Base-by-base conservation (phyloP, 257 asterid genomes). In the Solanum acaule region DNA sequence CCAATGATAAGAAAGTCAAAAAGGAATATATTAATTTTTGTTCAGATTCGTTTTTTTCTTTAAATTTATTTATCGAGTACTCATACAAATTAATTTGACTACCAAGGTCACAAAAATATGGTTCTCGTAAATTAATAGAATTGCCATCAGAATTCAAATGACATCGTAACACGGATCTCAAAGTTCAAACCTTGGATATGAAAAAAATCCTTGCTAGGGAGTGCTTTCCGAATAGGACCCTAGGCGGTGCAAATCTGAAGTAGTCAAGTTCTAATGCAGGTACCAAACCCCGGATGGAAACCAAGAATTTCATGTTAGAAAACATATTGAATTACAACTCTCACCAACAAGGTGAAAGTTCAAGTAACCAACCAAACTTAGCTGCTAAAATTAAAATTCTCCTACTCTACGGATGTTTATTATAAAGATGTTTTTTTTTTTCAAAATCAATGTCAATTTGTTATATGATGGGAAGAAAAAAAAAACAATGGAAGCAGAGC, bases 91-190 rank as follows among this genome's bases (percentile, higher is more conserved):
- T 65, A 25, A 65, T 25, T 25, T 11, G 72, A 65, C 72, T 27
- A 65, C 34, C 9, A 65, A 65, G 33, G 72, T 65, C 18, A 25
- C 34, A 65, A 11, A n/a, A 65, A 2, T 25, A 5, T 65, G 72
- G 18, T 25, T 65, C 33, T 25, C 3, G 72, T 65, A 2, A 65
- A 14, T 65, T 65, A n/a, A 11, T 65, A n/a, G 31, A n/a, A 65
- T 65, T 25, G 18, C 34, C 72, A 65, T 11, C 2, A 65, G 0
- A 0, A 65, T 4, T n/a, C 73, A 25, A 29, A 25, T 11, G 8
- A 25, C 8, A 25, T 11, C 25, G 72, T 25, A 0, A 9, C 1
- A 65, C 34, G 0, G 1, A 18, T 18, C n/a, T 18, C 25, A 0
- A 16, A 52, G 10, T 18, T 56, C 23, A 7, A 52, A 18, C n/a